Evolutionary conservation across 192 early-diverging fungal species (phyloP), one percentile per base, ranked within the genome.

Genomic region (Backusella mclennaniae): DNA sequence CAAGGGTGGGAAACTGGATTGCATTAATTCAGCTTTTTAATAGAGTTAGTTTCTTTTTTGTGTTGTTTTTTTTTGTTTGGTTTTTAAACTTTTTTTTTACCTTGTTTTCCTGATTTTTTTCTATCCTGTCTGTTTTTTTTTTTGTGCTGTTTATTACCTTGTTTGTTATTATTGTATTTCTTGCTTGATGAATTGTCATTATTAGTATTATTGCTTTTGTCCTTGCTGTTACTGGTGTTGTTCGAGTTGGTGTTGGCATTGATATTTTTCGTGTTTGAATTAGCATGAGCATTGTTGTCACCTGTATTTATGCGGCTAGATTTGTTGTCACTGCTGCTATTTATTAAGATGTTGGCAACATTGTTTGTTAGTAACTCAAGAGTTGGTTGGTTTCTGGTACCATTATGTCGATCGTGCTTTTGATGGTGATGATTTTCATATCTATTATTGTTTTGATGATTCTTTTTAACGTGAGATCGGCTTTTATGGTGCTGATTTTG

Each of bases 1-100:
- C 38, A 69, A 69, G 35, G 68, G 68, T 39, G 68, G 68, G 35
- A 69, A 69, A 69, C n/a, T 69, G 36, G 68, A 21, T 39, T 35
- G 68, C 35, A 41, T 38, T 69, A 38, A 69, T 63, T 29, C 56
- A 63, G 56, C 56, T 63, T 59, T 59, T 23, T 26, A 59, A 59
- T 3, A 59, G 21, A 12, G n/a, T 59, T 59, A 59, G 53, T 23
- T 63, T 23, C 15, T 59, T 59, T 59, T 52, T 52, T 53, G 17
- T 53, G 7, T 53, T 53, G 0, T 53, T 53, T 56, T 56, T 63
- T 56, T 63, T 63, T 63, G 21, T 63, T 63, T 63, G 8, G 21
- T 23, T 63, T 63, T 63, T 56, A 56, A 63, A 29, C 26, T 29
- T 44, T 44, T 44, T 56, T 56, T 56, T 63, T 63, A 63, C 56